These are phyloP conservation scores for Trypanosoma theileri DNA, from an alignment of 208 protist species.

Conservation along the genomic window DNA sequence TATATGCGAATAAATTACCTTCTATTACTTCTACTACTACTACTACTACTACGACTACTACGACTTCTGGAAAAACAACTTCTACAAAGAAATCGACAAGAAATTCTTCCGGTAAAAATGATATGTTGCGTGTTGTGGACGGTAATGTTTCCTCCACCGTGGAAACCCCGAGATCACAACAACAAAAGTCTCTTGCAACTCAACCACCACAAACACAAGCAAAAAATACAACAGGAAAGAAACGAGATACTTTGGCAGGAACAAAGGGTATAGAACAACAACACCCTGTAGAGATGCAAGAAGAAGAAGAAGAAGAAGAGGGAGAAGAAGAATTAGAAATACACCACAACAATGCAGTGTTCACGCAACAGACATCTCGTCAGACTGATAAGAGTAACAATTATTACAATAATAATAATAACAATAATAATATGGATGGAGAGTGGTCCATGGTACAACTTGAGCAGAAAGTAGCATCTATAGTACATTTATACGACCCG, in stretches of 20 bases:
- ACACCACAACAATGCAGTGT: constrained; percentile 11
- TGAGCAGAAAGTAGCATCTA: constrained; percentile 66
- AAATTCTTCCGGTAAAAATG: background rate
- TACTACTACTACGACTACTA: constrained; percentile 14
- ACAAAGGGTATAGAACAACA: background rate
- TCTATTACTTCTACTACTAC: constrained; percentile 6
- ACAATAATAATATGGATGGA: constrained; percentile 20
- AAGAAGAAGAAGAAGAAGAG: background rate
- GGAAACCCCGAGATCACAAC: background rate
- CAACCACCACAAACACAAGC: background rate
- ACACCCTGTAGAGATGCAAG: background rate
- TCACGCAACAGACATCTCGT: background rate
- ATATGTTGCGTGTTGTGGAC: constrained; percentile 1
- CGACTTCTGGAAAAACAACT: background rate
- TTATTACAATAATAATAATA: constrained; percentile 29
- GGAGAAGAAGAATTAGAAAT: constrained; percentile 19
- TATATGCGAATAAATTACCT: constrained; percentile 13
- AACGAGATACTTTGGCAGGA: background rate
- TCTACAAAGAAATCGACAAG: background rate
- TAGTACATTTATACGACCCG: constrained; percentile 80
- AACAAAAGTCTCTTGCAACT: background rate
- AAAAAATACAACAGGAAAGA: background rate
- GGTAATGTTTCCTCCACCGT: background rate
- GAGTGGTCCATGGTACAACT: constrained; percentile 34
- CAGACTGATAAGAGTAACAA: background rate